Base-by-base conservation (phyloP, 805 yeast species). In the Debaryomyces prosopidis region DNA sequence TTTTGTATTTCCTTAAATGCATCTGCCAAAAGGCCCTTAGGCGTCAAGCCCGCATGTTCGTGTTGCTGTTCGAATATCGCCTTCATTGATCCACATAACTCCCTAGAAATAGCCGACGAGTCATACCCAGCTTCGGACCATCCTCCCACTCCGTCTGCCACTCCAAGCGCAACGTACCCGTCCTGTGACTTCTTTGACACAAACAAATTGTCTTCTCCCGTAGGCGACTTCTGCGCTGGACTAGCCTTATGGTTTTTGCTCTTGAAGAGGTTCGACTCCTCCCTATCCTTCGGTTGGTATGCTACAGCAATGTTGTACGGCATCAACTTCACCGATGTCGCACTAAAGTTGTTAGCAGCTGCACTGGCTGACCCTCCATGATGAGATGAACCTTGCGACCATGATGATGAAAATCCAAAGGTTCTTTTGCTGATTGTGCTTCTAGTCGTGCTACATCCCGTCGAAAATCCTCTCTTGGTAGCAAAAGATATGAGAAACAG, bases 71-170 rank as follows among this genome's bases (percentile, higher is more conserved):
- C 63, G 52, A 69, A 82, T 15, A 49, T 53, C 2, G 65, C 59
- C 15, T 76, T 73, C 58, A 89, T 73, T 3, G 80, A 71, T 5
- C 66, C 66, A 52, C 96, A 85, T 33, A 92, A 68, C 55, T 88
- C 94, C 53, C 95, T 75, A 34, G 94, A 84, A 48, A 92, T 87
- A 6, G 92, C 92, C 46, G 89, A 79, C 1, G 96, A 87, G 62
- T 92, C 97, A 56, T 82, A 86, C 0, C 97, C 97, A 39, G 87
- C 84, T 49, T 88, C 94, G 1, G 87, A 80, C 97, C 98, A 92
- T 3, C 98, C 98, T 12, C 98, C 98, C 3, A 94, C 98, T 11
- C 99, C 99, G 67, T 92, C 99, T 5, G 97, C 86, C 3, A 87
- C 94, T 17, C 92, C 95, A n/a, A 83, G 75, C 4, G 85, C 79